Base-by-base conservation (phyloP, 2,329 filamentous ascomycete genomes). In the Fusarium sp. region DNA sequence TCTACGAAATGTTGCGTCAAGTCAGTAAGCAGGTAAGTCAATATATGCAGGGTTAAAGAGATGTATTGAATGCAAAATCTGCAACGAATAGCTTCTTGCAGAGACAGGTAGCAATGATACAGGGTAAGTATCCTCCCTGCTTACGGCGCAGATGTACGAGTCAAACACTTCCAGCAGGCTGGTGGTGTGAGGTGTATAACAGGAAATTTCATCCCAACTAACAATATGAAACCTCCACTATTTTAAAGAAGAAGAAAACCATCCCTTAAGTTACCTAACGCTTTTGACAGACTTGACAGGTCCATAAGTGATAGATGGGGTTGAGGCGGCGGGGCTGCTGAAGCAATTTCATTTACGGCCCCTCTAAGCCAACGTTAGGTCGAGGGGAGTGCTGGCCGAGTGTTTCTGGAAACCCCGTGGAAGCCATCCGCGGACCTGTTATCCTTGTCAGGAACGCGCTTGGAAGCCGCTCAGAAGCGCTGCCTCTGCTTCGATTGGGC, bases 371-470 rank as follows among this genome's bases (percentile, higher is more conserved):
- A 13, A 27, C 40, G 46, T 54, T 43, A 54, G 51, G 37, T 54
- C 22, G 43, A 23, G 9, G 33, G 52, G 62, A 45, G 46, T 68
- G 55, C 62, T 64, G 61, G 62, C 71, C 64, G 71, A 71, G 59
- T 69, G 56, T 62, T 73, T 73, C 71, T 73, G 52, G 71, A 73
- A 74, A 45, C 32, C 37, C 41, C 45, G 44, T 63, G 35, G 71
- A 72, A 73, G 55, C 32, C 27, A 22, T 9, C 56, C 50, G 19
- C 35, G 33, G 44, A 48, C 25, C 23, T 15, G 49, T 15, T 17
- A 73, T 55, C 72, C 71, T 73, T 73, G 71, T 56, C 67, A 55
- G 44, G 68, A 68, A 74, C 33, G 53, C 58, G 54, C 61, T 60
- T 67, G 56, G 66, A 74, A 74, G 70, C 60, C 58, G 64, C 55